Percentiles rank a stretch among this genome's conserved stretches.
These are phyloP conservation scores for Cercospora sesami DNA, from an alignment of 2,329 filamentous ascomycete genomes.

Conservation along the genomic window DNA sequence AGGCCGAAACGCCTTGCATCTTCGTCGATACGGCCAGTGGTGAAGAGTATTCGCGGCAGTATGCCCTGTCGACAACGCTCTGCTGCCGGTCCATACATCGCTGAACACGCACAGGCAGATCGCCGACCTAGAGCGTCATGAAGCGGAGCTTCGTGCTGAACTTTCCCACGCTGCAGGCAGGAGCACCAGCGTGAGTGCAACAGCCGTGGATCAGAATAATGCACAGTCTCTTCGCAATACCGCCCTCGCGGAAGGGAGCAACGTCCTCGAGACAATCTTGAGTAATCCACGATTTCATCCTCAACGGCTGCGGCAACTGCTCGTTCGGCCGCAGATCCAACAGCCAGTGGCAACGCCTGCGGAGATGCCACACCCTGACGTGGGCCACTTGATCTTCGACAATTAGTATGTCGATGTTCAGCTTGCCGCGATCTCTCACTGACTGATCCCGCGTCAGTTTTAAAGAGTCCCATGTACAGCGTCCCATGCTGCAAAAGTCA, in stretches of 20 bases:
- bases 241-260: slow-evolving; percentile 5
- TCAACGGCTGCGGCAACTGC: slow-evolving; percentile 8
- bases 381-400: slow-evolving; percentile 4
- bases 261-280: slow-evolving; percentile 17
- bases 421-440: background rate
- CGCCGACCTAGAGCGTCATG: slow-evolving; percentile 18
- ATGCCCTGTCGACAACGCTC: slow-evolving; percentile 1
- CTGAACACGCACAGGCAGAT: slow-evolving; percentile 9
- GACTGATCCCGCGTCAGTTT: slow-evolving; percentile 8
- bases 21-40: slow-evolving; percentile 20
- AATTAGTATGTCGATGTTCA: background rate
- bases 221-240: background rate
- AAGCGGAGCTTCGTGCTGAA: slow-evolving; percentile 13
- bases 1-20: slow-evolving; percentile 19
- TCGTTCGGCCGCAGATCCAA: slow-evolving; percentile 13
- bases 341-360: slow-evolving; percentile 11
- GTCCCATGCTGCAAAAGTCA: slow-evolving; percentile 12
- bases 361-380: slow-evolving; percentile 14
- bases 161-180: background rate
- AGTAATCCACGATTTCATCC: slow-evolving; percentile 13
- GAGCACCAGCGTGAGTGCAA: background rate
- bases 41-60: slow-evolving; percentile 23
- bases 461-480: slow-evolving; percentile 20
- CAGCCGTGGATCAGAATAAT: background rate
- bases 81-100: background rate